A percentile compares a stretch with the other conserved stretches of the same genome.
These are phyloP conservation scores for Chrysosporium queenslandicum DNA, from an alignment of 2,329 filamentous ascomycete genomes.

Conservation along the genomic window DNA sequence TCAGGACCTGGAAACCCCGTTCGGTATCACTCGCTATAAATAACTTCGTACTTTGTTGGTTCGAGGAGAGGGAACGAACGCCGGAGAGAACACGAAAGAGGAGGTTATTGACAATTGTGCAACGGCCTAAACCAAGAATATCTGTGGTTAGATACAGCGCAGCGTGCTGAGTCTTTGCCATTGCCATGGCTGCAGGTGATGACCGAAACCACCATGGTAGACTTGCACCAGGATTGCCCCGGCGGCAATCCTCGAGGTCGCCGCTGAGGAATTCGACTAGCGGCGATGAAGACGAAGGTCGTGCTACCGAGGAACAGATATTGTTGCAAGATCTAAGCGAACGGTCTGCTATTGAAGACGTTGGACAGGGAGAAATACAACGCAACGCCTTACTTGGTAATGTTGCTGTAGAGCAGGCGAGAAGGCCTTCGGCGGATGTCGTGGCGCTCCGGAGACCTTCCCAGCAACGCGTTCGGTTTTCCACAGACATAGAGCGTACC, in stretches of 20 bases:
- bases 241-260: conserved; percentile 13
- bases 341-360: neutral
- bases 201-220: conserved; percentile 6
- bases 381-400: neutral
- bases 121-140: neutral
- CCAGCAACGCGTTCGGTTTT: conserved; percentile 21
- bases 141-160: neutral
- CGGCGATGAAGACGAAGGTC: conserved; percentile 20
- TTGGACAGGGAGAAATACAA: neutral
- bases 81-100: neutral
- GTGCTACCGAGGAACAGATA: conserved; percentile 41
- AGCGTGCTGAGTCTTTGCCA: neutral
- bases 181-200: conserved; percentile 13
- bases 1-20: neutral
- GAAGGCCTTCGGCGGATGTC: conserved; percentile 5
- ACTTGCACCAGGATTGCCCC: conserved; percentile 9
- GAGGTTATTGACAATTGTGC: neutral
- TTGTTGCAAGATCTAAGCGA: conserved; percentile 30
- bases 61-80: neutral
- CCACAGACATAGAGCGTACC: conserved; percentile 20
- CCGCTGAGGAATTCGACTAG: conserved; percentile 14
- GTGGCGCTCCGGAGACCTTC: conserved; percentile 14
- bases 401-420: neutral
- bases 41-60: neutral
- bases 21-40: neutral